Evolutionary conservation across 192 early-diverging fungal genomes (phyloP).

Genomic region (Hyaloraphidium curvatum): DNA sequence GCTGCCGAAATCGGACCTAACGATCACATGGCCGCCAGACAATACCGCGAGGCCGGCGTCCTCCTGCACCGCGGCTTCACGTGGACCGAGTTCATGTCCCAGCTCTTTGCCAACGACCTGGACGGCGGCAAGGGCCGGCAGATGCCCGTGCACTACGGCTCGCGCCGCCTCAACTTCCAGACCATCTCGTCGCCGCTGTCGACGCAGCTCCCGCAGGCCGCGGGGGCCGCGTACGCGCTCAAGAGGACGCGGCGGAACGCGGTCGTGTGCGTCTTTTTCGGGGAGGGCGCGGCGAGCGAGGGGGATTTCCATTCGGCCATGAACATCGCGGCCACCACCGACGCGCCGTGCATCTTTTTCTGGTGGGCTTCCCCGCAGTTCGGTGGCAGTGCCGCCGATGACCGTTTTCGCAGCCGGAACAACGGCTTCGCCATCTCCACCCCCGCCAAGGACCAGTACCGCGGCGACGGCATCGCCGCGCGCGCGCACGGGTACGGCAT

Average conservation of each 20-base stretch:
- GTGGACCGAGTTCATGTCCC: slow-evolving; percentile 85
- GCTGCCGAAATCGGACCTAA: not conserved
- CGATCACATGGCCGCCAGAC: slow-evolving; percentile 4
- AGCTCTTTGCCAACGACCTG: slow-evolving; percentile 77
- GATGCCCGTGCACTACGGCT: slow-evolving; percentile 96
- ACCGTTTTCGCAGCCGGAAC: slow-evolving; percentile 90
- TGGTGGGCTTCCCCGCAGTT: too few relatives aligned
- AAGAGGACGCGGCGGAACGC: slow-evolving; percentile 60
- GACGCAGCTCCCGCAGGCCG: slow-evolving; percentile 95
- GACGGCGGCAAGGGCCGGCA: slow-evolving; percentile 91
- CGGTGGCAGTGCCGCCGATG: too few relatives aligned
- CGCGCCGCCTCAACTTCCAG: not conserved
- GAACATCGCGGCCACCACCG: slow-evolving; percentile 89
- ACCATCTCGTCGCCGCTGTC: slow-evolving; percentile 27
- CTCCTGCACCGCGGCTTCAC: slow-evolving; percentile 90
- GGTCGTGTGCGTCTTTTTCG: slow-evolving; percentile 87
- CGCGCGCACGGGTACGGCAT: slow-evolving; percentile 95
- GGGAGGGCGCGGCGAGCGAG: slow-evolving; percentile 91
- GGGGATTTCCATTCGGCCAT: slow-evolving; percentile 96
- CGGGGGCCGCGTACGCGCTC: slow-evolving; percentile 85
- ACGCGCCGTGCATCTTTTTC: slow-evolving; percentile 81
- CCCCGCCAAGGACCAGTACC: slow-evolving; percentile 83
- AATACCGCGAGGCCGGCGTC: slow-evolving; percentile 92
- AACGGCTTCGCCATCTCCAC: slow-evolving; percentile 98
- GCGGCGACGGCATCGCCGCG: slow-evolving; percentile 89